Percentiles rank a stretch among this genome's conserved stretches.
These are phyloP conservation scores for Neopestalotiopsis sp. DNA, from an alignment of 2,329 filamentous ascomycete genomes.

Conservation along the genomic window DNA sequence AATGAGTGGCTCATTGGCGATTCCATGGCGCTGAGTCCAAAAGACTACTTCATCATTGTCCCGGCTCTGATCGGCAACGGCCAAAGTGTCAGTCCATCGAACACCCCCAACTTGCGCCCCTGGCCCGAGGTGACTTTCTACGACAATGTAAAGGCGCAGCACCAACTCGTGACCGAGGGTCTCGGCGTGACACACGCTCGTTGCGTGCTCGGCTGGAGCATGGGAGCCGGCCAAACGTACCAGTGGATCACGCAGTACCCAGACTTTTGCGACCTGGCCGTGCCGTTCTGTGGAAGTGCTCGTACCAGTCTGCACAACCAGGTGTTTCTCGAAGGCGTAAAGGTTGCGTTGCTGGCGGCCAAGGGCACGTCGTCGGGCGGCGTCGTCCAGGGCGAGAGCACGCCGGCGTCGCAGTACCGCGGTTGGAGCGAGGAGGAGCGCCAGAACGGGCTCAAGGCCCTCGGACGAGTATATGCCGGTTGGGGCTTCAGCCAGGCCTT, in stretches of 20 bases:
- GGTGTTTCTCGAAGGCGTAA: constrained; percentile 68
- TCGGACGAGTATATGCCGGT: constrained; percentile 78
- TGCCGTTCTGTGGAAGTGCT: constrained; percentile 71
- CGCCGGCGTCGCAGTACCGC: constrained; percentile 43
- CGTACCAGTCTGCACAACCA: constrained; percentile 71
- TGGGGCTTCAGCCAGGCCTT: constrained; percentile 84
- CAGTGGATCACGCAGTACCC: constrained; percentile 69
- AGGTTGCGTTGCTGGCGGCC: constrained; percentile 59
- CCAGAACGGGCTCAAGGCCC: constrained; percentile 63
- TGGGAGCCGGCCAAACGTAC: constrained; percentile 70
- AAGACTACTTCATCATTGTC: constrained; percentile 64
- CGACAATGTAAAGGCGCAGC: constrained; percentile 72
- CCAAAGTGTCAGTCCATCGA: constrained; percentile 72
- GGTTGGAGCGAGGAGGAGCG: constrained; percentile 60
- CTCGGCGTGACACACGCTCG: constrained; percentile 64
- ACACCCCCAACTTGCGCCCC: constrained; percentile 55
- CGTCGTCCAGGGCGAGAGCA: constrained; percentile 48
- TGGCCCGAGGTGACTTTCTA: constrained; percentile 70
- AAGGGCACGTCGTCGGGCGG: constrained; percentile 60
- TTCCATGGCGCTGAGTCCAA: constrained; percentile 67
- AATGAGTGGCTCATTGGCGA: constrained; percentile 78
- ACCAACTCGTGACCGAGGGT: constrained; percentile 68
- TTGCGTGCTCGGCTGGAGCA: constrained; percentile 72
- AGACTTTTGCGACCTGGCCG: constrained; percentile 68
- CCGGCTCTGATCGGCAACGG: constrained; percentile 73